Evolutionary conservation across 768 basidiomycete genomes (phyloP), one percentile per base, ranked within the genome.

Genomic region (Hericium erinaceus): DNA sequence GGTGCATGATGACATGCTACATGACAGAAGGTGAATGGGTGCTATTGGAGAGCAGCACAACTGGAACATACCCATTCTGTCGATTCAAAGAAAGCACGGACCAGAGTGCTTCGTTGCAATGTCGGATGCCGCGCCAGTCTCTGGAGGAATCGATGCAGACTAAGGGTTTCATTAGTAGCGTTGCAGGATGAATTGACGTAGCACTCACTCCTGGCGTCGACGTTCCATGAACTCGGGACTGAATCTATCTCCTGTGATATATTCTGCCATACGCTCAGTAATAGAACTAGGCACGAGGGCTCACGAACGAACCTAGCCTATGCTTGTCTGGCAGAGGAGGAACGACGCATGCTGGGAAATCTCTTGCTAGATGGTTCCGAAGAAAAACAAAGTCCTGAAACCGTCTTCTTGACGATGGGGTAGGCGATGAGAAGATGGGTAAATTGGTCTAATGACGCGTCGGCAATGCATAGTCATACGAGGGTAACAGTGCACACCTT

Each of bases 301-400:
- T 39, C 3, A 28, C 33, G 16, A 52, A 75, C 88, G 48, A 61
- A 97, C 95, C 95, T 67, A 98, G 74, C 55, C 97, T 80, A 67
- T 98, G 97, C 71, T 98, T 99, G 71, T 93, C 94, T 7, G 97
- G 97, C 49, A 99, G 78, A 9, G 92, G 91, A 26, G 97, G 95
- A 0, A 98, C 92, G n/a, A 99, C 94, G 66, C 94, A 95, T 57
- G 97, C 97, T 3, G 94, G 93, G 67, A 98, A 99, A 72, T 95
- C 88, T 73, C 85, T 85, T 11, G 83, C 81, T 24, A 99, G 81
- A 64, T 95, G 83, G 49, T 95, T 85, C 58, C 91, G 78, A 50
- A 99, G 76, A 68, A 98, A 98, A 39, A 91, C 89, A 72, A 99
- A 99, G 72, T 99, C 97, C 66, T 95, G 92, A 73, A 95, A 99